Percentiles rank a stretch among this genome's conserved stretches.
Conservation (phyloP, 164 flowering plant genomes). For the Cinnamomum micranthum region DNA sequence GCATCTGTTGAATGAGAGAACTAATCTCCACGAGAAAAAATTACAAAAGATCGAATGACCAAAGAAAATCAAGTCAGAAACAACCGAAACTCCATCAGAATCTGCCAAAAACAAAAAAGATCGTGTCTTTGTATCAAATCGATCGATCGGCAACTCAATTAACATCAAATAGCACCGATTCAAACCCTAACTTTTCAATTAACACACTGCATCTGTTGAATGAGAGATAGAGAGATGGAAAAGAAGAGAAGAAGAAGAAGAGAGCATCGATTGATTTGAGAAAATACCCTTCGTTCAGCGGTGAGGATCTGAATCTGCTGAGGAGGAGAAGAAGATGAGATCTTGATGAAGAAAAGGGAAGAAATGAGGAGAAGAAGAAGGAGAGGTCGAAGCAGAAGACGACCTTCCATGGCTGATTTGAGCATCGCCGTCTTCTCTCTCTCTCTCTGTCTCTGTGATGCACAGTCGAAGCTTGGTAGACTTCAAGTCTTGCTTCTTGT, state of each 20-base stretch:
- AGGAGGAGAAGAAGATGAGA: conserved; percentile 3
- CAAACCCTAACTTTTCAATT: background rate
- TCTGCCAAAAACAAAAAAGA: background rate
- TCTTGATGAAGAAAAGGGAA: background rate
- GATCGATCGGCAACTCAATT: background rate
- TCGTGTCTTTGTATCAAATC: background rate
- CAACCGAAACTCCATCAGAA: background rate
- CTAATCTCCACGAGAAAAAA: too few relatives aligned
- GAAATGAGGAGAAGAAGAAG: conserved; percentile 19
- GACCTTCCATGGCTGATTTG: conserved; percentile 32
- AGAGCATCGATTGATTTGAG: background rate
- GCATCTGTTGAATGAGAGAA: background rate
- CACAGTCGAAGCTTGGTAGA: background rate
- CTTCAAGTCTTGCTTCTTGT: background rate
- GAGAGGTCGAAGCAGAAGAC: conserved; percentile 12
- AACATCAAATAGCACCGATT: background rate
- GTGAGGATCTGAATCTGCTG: conserved; percentile 50
- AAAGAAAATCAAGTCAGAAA: background rate
- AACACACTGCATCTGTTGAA: background rate
- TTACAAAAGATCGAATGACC: background rate
- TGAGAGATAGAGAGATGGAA: background rate
- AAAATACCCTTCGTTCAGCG: conserved; percentile 79
- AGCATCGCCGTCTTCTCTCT: background rate
- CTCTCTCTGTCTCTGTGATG: background rate
- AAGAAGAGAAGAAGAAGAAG: background rate